Conservation (phyloP, 768 basidiomycete species). For the Paxillus ammoniavirescens region DNA sequence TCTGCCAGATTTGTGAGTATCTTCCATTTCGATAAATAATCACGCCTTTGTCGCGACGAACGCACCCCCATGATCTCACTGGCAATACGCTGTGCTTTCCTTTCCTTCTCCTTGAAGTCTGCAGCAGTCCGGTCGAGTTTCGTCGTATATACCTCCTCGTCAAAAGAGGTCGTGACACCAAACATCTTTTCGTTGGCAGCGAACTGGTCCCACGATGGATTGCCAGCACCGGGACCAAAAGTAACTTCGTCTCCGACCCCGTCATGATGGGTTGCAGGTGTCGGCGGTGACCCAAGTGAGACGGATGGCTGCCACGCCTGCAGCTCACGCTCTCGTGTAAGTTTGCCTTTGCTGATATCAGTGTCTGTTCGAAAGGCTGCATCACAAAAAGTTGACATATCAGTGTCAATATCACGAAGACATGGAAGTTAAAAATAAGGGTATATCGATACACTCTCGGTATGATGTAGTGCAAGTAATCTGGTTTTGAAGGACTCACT, state of each 20-base stretch:
- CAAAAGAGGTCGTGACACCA: slow-evolving; percentile 87
- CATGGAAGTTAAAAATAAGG: neutral
- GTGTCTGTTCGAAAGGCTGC: slow-evolving; percentile 81
- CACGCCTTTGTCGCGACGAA: slow-evolving; percentile 5
- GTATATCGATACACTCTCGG: neutral
- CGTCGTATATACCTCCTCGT: slow-evolving; percentile 94
- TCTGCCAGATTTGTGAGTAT: slow-evolving; percentile 38
- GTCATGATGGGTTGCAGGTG: slow-evolving; percentile 25
- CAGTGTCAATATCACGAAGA: slow-evolving; percentile 8
- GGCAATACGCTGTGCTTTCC: slow-evolving; percentile 83
- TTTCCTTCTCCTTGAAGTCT: slow-evolving; percentile 87
- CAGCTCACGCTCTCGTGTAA: slow-evolving; percentile 68
- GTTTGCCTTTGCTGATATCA: slow-evolving; percentile 65
- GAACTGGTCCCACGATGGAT: slow-evolving; percentile 85
- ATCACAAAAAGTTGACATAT: slow-evolving; percentile 12
- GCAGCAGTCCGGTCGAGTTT: slow-evolving; percentile 81
- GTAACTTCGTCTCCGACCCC: slow-evolving; percentile 62
- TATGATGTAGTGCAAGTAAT: neutral
- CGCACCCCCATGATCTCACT: slow-evolving; percentile 87
- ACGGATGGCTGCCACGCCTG: slow-evolving; percentile 68
- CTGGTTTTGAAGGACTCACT: slow-evolving; percentile 43
- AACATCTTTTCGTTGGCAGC: slow-evolving; percentile 90
- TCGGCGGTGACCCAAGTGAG: slow-evolving; percentile 29
- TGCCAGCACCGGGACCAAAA: slow-evolving; percentile 55
- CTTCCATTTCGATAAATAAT: slow-evolving; percentile 1